Conservation (phyloP, 164 flowering plant genomes). For the Nelumbo lutea region DNA sequence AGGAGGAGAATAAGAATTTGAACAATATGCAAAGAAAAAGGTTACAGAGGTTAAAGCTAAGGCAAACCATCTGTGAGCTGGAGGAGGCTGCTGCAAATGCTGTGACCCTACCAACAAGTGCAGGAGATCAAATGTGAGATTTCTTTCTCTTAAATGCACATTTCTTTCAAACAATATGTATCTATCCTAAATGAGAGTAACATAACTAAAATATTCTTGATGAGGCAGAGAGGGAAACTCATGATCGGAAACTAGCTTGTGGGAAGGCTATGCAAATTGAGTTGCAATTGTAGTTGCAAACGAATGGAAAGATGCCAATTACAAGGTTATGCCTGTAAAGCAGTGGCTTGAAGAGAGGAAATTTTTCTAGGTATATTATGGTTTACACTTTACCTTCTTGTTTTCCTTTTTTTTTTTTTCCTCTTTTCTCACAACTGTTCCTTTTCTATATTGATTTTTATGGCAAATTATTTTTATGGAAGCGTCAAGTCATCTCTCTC, state of each 20-base stretch:
- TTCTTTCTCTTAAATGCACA: neutral
- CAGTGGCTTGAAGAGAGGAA: constrained; percentile 82
- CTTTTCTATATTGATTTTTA: neutral
- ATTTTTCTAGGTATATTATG: constrained; percentile 49
- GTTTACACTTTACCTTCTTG: neutral
- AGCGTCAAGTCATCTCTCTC: neutral
- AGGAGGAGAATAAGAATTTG: constrained; percentile 69
- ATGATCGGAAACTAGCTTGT: constrained; percentile 78
- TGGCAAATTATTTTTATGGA: neutral
- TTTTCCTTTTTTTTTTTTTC: neutral
- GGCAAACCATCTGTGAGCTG: constrained; percentile 64
- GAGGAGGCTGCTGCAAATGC: constrained; percentile 84
- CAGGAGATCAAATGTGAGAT: constrained; percentile 66
- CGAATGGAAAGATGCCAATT: constrained; percentile 87
- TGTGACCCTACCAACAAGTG: constrained; percentile 65
- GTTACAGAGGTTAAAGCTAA: constrained; percentile 62
- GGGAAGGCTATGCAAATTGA: constrained; percentile 70
- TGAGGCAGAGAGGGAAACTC: constrained; percentile 63
- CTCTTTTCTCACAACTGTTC: neutral
- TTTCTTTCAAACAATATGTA: neutral
- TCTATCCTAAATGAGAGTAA: no score
- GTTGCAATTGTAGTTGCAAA: constrained; percentile 84
- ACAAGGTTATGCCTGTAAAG: constrained; percentile 88
- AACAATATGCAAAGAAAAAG: constrained; percentile 74
- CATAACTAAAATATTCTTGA: constrained; percentile 1